Conservation (phyloP, 208 protist species). For the Leishmania braziliensis region DNA sequence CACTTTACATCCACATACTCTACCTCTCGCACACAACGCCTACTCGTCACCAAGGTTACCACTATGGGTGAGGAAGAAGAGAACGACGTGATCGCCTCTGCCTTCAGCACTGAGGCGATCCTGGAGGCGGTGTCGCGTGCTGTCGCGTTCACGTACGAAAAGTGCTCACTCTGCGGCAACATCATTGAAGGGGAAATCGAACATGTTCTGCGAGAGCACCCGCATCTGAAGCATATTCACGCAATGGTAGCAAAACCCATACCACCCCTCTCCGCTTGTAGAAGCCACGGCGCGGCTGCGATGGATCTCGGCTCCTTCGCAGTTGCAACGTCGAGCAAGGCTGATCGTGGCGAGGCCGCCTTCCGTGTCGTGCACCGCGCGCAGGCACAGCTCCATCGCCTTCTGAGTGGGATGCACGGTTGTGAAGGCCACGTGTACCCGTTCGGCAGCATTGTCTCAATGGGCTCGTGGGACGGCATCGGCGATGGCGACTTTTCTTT, state of each 20-base stretch:
- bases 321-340: conserved; percentile 28
- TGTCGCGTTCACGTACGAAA: conserved; percentile 12
- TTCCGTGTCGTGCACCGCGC: conserved; percentile 59
- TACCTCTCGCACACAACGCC: neutral
- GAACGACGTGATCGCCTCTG: neutral
- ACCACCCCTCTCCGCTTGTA: neutral
- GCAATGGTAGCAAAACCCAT: conserved; percentile 6
- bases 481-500: conserved; percentile 80
- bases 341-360: conserved; percentile 46
- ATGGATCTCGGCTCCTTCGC: conserved; percentile 38
- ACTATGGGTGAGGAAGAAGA: neutral
- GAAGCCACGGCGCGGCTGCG: neutral
- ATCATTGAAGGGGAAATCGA: conserved; percentile 27
- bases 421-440: conserved; percentile 39
- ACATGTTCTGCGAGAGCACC: conserved; percentile 31
- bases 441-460: conserved; percentile 80
- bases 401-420: conserved; percentile 13
- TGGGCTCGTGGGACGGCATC: conserved; percentile 77
- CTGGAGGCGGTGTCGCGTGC: neutral
- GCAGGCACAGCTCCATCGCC: conserved; percentile 40
- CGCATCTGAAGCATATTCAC: conserved; percentile 24
- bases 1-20: neutral
- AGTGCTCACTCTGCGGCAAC: conserved; percentile 47
- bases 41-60: neutral
- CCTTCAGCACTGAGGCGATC: neutral